Base-by-base conservation (phyloP, 495 filamentous ascomycete species). In the Penicillium ochrochloron region DNA sequence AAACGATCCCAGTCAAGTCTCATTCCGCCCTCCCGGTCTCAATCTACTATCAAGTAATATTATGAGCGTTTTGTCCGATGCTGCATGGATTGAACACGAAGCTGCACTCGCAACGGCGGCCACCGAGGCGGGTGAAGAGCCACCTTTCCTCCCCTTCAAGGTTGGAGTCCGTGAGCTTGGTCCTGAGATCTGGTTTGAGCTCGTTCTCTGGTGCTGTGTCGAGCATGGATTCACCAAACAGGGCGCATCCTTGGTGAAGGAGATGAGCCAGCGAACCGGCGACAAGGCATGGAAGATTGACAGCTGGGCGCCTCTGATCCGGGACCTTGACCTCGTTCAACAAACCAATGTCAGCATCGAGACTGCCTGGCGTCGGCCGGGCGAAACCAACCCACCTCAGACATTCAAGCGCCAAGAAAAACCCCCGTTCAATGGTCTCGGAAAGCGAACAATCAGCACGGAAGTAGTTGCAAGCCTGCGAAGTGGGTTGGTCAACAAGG, bases 181-280 rank as follows among this genome's bases (percentile, higher is more conserved):
- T 1, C 82, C 83, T 21, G 84, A 88, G 60, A 75, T 90, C 23
- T 90, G 88, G 88, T 71, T 90, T 2, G 88, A 90, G 65, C 76
- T 90, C 14, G 79, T 90, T 51, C 77, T 90, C 9, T 90, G 87
- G 88, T 85, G 83, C 60, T 90, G 88, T 68, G 77, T 89, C 29
- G 85, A 89, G 67, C 84, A 86, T 62, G 84, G 84, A 7, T 86
- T 85, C 76, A 70, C 83, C 11, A 72, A 70, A 50, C 84, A 87
- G 64, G 88, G 85, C 23, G 68, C 77, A 48, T 77, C 73, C 55
- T 76, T 90, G 6, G 59, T 89, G 1, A 66, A 77, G 39, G 70
- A 78, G 52, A 75, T 85, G 69, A 64, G 59, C 48, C 65, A 64
- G 48, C 72, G 69, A 46, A 70, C 65, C 4, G 70, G 66, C 25